Percentiles rank a stretch among this genome's conserved stretches.
Evolutionary conservation across 202 grass and related monocot species (phyloP).

Genomic region (Musa balbisiana): DNA sequence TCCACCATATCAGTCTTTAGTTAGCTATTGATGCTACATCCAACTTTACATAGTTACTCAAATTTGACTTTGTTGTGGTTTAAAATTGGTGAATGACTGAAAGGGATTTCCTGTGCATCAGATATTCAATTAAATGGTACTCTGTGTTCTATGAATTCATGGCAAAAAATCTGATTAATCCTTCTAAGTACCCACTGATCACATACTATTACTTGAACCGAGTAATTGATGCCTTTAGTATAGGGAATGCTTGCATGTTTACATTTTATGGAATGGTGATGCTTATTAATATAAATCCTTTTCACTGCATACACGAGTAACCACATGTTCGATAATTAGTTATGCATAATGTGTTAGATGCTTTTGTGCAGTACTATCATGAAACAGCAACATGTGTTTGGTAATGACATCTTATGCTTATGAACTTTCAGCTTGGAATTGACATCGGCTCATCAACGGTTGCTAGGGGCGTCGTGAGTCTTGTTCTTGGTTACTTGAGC

Average conservation of each 20-base stretch:
- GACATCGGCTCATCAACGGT: slow-evolving; percentile 95
- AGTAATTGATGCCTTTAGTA: neutral
- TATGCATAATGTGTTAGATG: neutral
- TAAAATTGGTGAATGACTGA: no score
- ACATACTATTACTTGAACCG: neutral
- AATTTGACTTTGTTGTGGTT: no score
- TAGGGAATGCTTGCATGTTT: neutral
- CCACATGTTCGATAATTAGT: neutral
- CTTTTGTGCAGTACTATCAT: neutral
- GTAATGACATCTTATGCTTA: neutral
- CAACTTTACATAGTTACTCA: no score
- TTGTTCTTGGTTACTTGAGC: slow-evolving; percentile 93
- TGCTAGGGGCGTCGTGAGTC: slow-evolving; percentile 90
- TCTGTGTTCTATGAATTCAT: no score
- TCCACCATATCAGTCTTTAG: no score
- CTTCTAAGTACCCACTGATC: neutral
- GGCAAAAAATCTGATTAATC: neutral
- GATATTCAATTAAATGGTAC: no score
- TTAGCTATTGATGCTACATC: no score
- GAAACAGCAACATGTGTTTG: no score
- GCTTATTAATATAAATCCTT: no score
- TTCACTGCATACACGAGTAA: no score
- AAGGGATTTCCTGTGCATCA: no score
- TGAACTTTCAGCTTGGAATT: slow-evolving; percentile 73
- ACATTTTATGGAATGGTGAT: no score